A percentile compares a stretch with the other conserved stretches of the same genome.
Evolutionary conservation across 108 stramenopile species (phyloP).

Genomic region (Mayamaea pseudoterrestris): DNA sequence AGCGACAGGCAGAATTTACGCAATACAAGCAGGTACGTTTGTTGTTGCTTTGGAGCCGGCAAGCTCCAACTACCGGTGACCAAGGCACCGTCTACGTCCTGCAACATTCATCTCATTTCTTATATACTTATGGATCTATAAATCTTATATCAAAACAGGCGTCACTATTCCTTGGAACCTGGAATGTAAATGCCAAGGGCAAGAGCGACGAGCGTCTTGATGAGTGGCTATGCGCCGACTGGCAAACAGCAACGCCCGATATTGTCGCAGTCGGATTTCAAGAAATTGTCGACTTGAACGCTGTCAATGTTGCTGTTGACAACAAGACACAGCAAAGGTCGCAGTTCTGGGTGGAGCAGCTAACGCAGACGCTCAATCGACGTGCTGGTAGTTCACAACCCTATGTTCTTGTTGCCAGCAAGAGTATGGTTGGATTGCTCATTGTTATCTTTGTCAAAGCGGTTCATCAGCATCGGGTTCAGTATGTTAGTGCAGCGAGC

Average conservation of each 20-base stretch:
- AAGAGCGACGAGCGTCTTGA: constrained; percentile 64
- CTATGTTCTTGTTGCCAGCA: constrained; percentile 52
- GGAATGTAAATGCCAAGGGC: constrained; percentile 99
- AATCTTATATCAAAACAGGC: constrained; percentile 15
- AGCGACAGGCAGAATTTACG: constrained; percentile 73
- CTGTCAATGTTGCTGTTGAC: constrained; percentile 96
- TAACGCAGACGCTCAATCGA: constrained; percentile 63
- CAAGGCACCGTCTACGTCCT: too few relatives aligned
- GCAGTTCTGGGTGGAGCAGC: constrained; percentile 76
- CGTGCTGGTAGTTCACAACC: too few relatives aligned
- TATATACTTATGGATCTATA: neutral
- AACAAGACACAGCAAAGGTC: constrained; percentile 83
- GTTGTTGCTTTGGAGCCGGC: neutral
- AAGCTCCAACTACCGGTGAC: too few relatives aligned
- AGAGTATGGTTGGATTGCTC: constrained; percentile 88
- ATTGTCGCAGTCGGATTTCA: constrained; percentile 93
- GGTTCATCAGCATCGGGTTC: constrained; percentile 47
- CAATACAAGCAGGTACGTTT: constrained; percentile 51
- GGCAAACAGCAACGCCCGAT: constrained; percentile 61
- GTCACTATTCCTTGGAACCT: constrained; percentile 85
- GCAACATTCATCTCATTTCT: neutral
- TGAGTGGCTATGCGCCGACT: constrained; percentile 80
- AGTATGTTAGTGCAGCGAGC: constrained; percentile 49
- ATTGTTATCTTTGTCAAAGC: constrained; percentile 86
- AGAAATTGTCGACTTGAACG: constrained; percentile 99